Conservation (phyloP, 1,139 yeast genomes). For the Saccharomyces hybrid region DNA sequence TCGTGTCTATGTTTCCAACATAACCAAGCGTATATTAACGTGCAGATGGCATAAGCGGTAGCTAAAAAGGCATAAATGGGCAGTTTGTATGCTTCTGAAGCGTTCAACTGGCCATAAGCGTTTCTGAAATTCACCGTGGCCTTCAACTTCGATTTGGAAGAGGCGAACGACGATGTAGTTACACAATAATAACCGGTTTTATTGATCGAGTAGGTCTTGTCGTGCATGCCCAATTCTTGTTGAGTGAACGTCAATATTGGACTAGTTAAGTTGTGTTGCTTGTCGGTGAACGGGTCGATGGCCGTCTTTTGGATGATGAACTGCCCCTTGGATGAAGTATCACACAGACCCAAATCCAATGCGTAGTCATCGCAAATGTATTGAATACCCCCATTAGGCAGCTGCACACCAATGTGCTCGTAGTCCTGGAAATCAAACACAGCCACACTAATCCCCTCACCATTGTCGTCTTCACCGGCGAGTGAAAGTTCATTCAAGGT, state of each 20-base stretch:
- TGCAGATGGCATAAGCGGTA: conserved; percentile 66
- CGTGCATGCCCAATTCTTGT: conserved; percentile 49
- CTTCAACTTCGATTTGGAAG: conserved; percentile 39
- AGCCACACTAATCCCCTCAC: conserved; percentile 50
- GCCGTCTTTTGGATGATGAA: conserved; percentile 43
- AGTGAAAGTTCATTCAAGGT: conserved; percentile 37
- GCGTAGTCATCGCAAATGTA: conserved; percentile 70
- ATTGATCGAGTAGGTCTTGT: conserved; percentile 52
- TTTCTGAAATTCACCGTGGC: conserved; percentile 72
- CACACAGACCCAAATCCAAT: conserved; percentile 47
- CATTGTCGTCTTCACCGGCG: conserved; percentile 27
- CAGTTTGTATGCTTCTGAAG: conserved; percentile 80
- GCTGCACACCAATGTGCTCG: conserved; percentile 48
- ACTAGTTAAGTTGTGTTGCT: conserved; percentile 36
- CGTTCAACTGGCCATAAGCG: conserved; percentile 80
- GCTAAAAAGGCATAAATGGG: conserved; percentile 82
- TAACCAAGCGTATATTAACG: conserved; percentile 73
- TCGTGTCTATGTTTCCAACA: conserved; percentile 78
- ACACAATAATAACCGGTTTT: conserved; percentile 87
- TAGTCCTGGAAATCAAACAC: conserved; percentile 78
- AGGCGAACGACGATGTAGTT: conserved; percentile 42
- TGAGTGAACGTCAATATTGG: conserved; percentile 50
- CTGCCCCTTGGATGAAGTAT: conserved; percentile 45
- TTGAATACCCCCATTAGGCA: conserved; percentile 33
- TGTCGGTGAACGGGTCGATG: conserved; percentile 29